Evolutionary conservation across 2,329 filamentous ascomycete genomes (phyloP), one percentile per base, ranked within the genome.

Genomic region (Massarina eburnea): DNA sequence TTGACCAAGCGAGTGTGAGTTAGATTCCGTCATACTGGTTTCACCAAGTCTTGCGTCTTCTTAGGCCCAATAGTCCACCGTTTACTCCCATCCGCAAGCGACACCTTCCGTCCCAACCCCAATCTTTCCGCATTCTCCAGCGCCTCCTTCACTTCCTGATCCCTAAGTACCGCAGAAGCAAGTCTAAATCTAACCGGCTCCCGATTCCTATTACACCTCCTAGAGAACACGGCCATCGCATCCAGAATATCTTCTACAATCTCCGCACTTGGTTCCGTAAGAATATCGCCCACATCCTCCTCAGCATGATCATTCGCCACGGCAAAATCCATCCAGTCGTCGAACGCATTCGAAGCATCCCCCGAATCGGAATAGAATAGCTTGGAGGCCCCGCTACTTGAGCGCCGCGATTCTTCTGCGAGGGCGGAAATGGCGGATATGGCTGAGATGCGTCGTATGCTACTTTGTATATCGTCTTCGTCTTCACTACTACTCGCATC

Each of bases 201-300:
- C 4, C 32, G 14, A 8, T 41, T 26, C 9, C 46, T 29, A 39
- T 58, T 56, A 27, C 51, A 54, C 2, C 55, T 42, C 8, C 55
- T 41, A 8, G 46, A 49, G 30, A 57, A 58, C 8, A 57, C 32
- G 8, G 46, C 24, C 3, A 60, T 12, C 0, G 51, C 53, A 40
- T 58, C 57, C 17, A 45, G 41, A 15, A 60, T 54, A 4, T 55
- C 49, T 30, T 60, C 57, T 7, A 43, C 47, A 5, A 54, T 43
- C 0, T 55, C 52, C 18, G 33, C 43, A n/a, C 37, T 40, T 10
- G 43, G 34, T 21, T 41, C 30, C 19, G 21, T 39, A 14, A 44
- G 30, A 8, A 48, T 24, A 9, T 18, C 34, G 19, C 29, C 22
- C 15, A 29, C 24, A 6, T 21, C 14, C 8, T n/a, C 41, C 30